Conservation (phyloP, 2,329 filamentous ascomycete genomes). For the Cyclaneusma minus region DNA sequence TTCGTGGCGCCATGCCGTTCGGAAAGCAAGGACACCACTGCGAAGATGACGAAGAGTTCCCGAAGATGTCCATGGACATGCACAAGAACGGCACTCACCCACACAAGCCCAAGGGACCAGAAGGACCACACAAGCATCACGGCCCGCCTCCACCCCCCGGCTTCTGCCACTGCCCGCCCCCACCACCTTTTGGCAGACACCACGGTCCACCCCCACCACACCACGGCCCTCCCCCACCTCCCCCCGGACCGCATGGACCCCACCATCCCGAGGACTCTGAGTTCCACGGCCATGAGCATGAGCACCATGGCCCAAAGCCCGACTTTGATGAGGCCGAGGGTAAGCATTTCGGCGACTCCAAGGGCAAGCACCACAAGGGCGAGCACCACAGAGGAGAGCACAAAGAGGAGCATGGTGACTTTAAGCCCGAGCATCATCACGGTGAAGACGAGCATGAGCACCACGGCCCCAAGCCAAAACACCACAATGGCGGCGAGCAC, state of each 20-base stretch:
- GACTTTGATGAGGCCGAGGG: too few relatives aligned
- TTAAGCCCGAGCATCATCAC: too few relatives aligned
- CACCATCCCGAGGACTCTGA: slow-evolving; percentile 7
- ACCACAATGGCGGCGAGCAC: too few relatives aligned
- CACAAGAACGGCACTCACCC: slow-evolving; percentile 11
- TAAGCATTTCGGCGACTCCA: too few relatives aligned
- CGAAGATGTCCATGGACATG: slow-evolving; percentile 6
- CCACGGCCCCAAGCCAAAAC: too few relatives aligned
- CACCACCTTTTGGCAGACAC: slow-evolving; percentile 6
- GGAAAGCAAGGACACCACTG: slow-evolving; percentile 20
- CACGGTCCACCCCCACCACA: slow-evolving; percentile 6
- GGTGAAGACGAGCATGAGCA: too few relatives aligned
- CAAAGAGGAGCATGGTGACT: too few relatives aligned
- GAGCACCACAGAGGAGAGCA: too few relatives aligned
- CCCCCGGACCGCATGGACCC: slow-evolving; percentile 9
- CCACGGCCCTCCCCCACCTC: slow-evolving; percentile 14
- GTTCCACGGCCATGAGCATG: slow-evolving; percentile 5
- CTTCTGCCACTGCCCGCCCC: slow-evolving; percentile 17
- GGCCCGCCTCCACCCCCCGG: slow-evolving; percentile 13
- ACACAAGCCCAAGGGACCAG: slow-evolving; percentile 7
- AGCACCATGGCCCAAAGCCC: too few relatives aligned
- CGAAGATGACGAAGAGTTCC: slow-evolving; percentile 11
- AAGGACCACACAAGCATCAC: slow-evolving; percentile 12
- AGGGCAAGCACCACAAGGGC: too few relatives aligned
- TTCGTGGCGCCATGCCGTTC: slow-evolving; percentile 22